phyloP scores from a whole-genome alignment of 2,329 filamentous ascomycete genomes.

The Neonectria neomacrospora region DNA sequence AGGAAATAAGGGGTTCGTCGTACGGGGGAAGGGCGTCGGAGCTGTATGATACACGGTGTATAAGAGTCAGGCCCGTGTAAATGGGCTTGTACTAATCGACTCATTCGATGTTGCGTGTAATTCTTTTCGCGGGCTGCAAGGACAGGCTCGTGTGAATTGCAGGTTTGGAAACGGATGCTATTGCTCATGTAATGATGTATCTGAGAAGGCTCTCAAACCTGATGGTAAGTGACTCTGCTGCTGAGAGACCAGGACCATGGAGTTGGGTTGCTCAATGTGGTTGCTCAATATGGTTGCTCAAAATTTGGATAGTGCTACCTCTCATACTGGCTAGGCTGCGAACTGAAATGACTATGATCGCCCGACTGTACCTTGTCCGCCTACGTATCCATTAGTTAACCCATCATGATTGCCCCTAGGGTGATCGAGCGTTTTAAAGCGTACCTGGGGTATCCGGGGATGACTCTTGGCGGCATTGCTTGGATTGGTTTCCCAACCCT shows the following conservation, averaged over 20 bases:
- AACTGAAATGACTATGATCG: not conserved
- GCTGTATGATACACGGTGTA: conserved; percentile 48
- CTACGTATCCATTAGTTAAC: not conserved
- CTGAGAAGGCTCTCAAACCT: not conserved
- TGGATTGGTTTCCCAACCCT: not conserved
- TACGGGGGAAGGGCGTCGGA: conserved; percentile 3
- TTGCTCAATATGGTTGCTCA: not conserved
- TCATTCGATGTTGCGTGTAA: not conserved
- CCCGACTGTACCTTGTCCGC: not conserved
- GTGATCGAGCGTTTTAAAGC: not conserved
- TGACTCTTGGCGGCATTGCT: not conserved
- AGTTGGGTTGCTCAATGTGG: not conserved
- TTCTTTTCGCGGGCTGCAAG: not conserved
- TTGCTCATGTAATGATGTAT: not conserved
- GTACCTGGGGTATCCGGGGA: not conserved
- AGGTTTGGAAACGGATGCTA: not conserved
- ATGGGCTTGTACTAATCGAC: conserved; percentile 33
- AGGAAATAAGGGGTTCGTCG: conserved; percentile 28
- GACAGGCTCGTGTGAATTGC: not conserved
- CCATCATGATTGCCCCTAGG: not conserved
- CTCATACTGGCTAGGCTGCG: too few species aligned
- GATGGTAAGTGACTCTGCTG: not conserved
- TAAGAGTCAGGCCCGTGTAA: conserved; percentile 38
- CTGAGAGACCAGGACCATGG: not conserved
- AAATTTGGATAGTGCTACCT: not conserved